phyloP scores from a whole-genome alignment of 1,284 basidiomycete genomes.

The Laetiporus sulphureus region DNA sequence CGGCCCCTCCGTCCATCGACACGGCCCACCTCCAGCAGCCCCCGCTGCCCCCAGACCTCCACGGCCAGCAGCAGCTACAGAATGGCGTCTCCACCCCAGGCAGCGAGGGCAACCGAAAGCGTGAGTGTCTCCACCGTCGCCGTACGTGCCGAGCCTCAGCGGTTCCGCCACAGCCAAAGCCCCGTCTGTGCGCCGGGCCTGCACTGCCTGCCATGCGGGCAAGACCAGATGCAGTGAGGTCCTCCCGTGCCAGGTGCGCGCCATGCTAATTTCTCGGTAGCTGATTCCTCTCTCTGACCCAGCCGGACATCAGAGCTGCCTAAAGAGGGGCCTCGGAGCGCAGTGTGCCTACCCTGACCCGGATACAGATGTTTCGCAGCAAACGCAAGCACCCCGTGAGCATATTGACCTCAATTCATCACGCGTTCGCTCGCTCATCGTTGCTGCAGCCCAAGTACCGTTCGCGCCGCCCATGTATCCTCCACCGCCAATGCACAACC shows the following conservation, averaged over 20 bases:
- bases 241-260: conserved; percentile 56
- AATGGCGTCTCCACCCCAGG: conserved; percentile 16
- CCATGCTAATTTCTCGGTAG: background rate
- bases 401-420: background rate
- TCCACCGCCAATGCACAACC: conserved; percentile 29
- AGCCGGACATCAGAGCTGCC: conserved; percentile 74
- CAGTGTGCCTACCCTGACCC: conserved; percentile 73
- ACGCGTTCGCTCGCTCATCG: background rate
- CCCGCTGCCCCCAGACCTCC: conserved; percentile 36
- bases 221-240: conserved; percentile 76
- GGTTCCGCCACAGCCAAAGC: conserved; percentile 49
- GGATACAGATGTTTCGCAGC: conserved; percentile 45
- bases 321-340: conserved; percentile 65
- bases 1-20: conserved; percentile 43
- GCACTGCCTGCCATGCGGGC: conserved; percentile 71
- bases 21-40: conserved; percentile 56
- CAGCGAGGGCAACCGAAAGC: conserved; percentile 38
- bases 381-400: conserved; percentile 39
- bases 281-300: background rate
- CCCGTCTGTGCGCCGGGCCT: conserved; percentile 69
- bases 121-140: conserved; percentile 24
- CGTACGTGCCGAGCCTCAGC: conserved; percentile 12
- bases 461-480: conserved; percentile 21
- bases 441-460: conserved; percentile 8
- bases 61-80: conserved; percentile 26